phyloP scores from a whole-genome alignment of 805 yeast genomes.

The Saturnispora silvae region DNA sequence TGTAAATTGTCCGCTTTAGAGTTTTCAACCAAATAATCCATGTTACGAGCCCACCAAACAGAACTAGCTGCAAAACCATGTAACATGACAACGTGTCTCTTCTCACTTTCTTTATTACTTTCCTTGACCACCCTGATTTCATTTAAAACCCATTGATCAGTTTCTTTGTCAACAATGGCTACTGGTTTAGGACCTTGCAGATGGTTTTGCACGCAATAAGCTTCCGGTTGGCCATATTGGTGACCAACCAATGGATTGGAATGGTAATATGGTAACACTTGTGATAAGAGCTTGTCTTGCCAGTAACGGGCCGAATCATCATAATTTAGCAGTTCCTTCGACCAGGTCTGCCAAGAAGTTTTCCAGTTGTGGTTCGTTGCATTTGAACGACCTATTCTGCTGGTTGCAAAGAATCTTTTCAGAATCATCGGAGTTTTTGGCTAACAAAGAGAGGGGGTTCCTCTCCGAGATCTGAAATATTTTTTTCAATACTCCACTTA shows the following conservation, averaged over 20 bases:
- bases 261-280: slow-evolving; percentile 21
- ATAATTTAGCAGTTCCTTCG: slow-evolving; percentile 11
- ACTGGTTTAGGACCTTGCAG: slow-evolving; percentile 7
- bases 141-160: slow-evolving; percentile 15
- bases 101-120: not conserved
- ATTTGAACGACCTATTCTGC: too few relatives aligned
- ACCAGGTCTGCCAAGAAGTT: slow-evolving; percentile 20
- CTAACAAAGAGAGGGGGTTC: too few relatives aligned
- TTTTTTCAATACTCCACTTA: too few relatives aligned
- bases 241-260: slow-evolving; percentile 8
- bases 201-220: slow-evolving; percentile 14
- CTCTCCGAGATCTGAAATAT: too few relatives aligned
- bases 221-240: slow-evolving; percentile 10
- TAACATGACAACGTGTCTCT: slow-evolving; percentile 35
- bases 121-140: slow-evolving; percentile 21
- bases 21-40: slow-evolving; percentile 30
- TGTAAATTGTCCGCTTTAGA: slow-evolving; percentile 11
- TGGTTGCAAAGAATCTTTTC: too few relatives aligned
- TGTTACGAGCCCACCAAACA: slow-evolving; percentile 48
- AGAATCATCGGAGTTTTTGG: too few relatives aligned
- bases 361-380: not conserved
- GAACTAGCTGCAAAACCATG: slow-evolving; percentile 50
- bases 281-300: slow-evolving; percentile 18
- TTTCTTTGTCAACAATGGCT: slow-evolving; percentile 4
- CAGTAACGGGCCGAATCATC: slow-evolving; percentile 16